Base-by-base conservation (phyloP, 306 rosid species). In the Dryas alaskensis region DNA sequence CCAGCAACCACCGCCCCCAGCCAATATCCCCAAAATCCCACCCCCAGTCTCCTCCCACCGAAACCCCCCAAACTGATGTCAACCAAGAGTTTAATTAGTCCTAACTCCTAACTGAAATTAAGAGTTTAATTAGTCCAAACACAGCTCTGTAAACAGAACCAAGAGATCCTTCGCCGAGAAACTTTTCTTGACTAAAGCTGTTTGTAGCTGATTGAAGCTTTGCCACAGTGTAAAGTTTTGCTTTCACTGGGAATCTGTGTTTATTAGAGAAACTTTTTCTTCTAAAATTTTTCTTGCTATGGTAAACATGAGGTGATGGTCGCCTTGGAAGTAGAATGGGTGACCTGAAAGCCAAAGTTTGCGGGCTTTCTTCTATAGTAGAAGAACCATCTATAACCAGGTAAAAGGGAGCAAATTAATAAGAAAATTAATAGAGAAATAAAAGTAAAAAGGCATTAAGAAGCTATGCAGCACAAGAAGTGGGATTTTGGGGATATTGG, bases 161-260 rank as follows among this genome's bases (percentile, higher is more conserved):
- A n/a, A n/a, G n/a, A n/a, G n/a, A n/a, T n/a, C n/a, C n/a, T n/a
- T n/a, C n/a, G n/a, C n/a, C n/a, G n/a, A n/a, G n/a, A n/a, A n/a
- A n/a, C n/a, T 85, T 88, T 45, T 83, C 83, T 84, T 83, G 87
- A 16, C 76, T 76, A n/a, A n/a, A 75, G 84, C 85, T 86, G 88
- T 90, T 89, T 50, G 99, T 90, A 42, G 84, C 90, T 59, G 83
- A 84, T 84, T 90, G 92, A 83, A 95, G 78, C 81, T 92, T 97
- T 27, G 87, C 88, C 65, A 95, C 73, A 8, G 93, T 82, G 78
- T 84, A 90, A 71, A 79, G 76, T 76, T 88, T 92, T n/a, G 85
- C 84, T 84, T 84, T 86, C 80, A 79, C 58, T 4, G 86, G 86
- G 73, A 81, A 72, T 77, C 76, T 85, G 83, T 81, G 70, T 84